A percentile compares a stretch with the other conserved stretches of the same genome.
Conservation (phyloP, 2,329 filamentous ascomycete genomes). For the Trichophyton verrucosum region DNA sequence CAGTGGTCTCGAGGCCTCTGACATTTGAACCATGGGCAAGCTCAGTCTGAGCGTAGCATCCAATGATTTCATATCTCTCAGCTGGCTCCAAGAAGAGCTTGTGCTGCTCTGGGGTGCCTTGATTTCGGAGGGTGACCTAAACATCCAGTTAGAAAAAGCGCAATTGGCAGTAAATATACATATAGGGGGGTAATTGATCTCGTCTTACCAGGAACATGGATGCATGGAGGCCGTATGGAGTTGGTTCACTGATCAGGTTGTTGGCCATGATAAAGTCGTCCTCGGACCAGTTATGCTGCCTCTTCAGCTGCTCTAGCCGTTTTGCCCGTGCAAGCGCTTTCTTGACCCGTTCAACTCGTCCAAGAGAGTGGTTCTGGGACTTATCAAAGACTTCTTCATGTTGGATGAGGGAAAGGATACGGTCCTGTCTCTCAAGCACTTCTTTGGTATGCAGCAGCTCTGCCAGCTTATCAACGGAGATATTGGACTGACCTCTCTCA, state of each 20-base stretch:
- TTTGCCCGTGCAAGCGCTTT: conserved; percentile 59
- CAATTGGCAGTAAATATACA: background rate
- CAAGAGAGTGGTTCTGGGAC: conserved; percentile 62
- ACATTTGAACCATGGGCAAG: conserved; percentile 69
- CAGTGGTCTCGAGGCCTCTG: conserved; percentile 57
- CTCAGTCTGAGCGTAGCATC: conserved; percentile 72
- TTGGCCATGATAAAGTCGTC: conserved; percentile 54
- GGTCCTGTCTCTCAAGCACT: conserved; percentile 47
- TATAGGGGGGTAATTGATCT: background rate
- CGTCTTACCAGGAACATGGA: conserved; percentile 52
- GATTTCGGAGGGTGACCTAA: conserved; percentile 55
- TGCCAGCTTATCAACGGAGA: conserved; percentile 55
- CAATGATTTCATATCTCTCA: conserved; percentile 57
- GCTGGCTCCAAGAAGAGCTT: conserved; percentile 59
- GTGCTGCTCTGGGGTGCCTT: conserved; percentile 61
- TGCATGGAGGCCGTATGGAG: conserved; percentile 61
- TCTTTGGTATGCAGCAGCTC: conserved; percentile 58
- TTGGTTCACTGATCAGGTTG: conserved; percentile 59
- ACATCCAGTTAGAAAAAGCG: background rate
- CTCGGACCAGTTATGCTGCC: conserved; percentile 53
- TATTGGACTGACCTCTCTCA: conserved; percentile 54
- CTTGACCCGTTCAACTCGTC: conserved; percentile 56
- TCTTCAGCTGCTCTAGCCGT: conserved; percentile 52
- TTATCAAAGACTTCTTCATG: conserved; percentile 64
- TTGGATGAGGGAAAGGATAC: conserved; percentile 52